Evolutionary conservation across 352 stramenopile species (phyloP).

Genomic region (Elongisporangium anandrum): DNA sequence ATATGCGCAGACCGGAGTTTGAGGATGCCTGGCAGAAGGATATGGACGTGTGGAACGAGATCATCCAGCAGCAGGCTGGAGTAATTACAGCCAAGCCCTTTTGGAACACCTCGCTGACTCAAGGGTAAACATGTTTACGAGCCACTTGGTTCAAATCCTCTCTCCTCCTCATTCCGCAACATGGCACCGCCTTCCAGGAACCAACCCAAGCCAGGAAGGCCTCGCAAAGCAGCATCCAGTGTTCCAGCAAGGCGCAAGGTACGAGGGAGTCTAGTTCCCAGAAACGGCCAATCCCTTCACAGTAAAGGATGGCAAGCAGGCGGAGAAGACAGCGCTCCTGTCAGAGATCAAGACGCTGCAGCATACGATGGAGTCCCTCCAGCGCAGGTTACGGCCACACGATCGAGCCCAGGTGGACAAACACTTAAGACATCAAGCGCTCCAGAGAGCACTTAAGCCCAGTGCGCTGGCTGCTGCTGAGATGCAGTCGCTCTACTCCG

Average conservation of each 20-base stretch:
- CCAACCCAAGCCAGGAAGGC: background rate
- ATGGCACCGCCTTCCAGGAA: background rate
- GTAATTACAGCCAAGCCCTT: no score
- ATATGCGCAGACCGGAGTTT: slow-evolving; percentile 24
- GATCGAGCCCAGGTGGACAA: background rate
- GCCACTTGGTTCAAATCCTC: background rate
- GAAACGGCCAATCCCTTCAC: no score
- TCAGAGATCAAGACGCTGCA: background rate
- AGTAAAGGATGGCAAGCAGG: background rate
- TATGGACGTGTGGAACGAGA: slow-evolving; percentile 36
- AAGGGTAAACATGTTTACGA: background rate
- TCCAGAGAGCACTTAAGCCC: background rate
- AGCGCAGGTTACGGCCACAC: background rate
- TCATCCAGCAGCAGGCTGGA: slow-evolving; percentile 32
- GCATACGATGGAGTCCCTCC: background rate
- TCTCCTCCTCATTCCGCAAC: background rate
- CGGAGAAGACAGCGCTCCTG: background rate
- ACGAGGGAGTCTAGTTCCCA: no score
- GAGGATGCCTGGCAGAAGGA: slow-evolving; percentile 13
- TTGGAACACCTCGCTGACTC: no score
- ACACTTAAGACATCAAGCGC: background rate
- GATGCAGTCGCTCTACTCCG: background rate
- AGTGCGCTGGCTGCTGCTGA: background rate
- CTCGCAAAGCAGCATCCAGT: no score
- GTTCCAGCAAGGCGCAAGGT: background rate